Base-by-base conservation (phyloP, 2,329 filamentous ascomycete genomes). In the Sordariomycetes sp. region DNA sequence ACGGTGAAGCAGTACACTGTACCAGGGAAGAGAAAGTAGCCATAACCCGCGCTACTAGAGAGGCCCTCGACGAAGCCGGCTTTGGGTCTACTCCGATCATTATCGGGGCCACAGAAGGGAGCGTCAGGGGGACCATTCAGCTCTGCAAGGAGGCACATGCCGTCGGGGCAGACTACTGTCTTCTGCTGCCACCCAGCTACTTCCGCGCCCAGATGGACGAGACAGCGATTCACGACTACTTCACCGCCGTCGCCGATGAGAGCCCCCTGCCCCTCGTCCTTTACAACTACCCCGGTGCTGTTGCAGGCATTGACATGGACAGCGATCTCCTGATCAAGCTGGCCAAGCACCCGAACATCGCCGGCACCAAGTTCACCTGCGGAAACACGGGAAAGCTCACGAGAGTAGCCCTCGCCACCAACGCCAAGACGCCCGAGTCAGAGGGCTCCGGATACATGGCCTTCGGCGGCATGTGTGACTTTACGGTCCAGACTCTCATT, bases 251-350 rank as follows among this genome's bases (percentile, higher is more conserved):
- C 5, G 90, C 90, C 54, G 87, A 93, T 70, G 78, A 71, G 46
- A 89, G 85, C 55, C 86, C 89, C 5, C 74, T 94, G 10, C 89
- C 89, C n/a, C 71, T 96, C 58, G 81, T 95, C 62, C 76, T 96
- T 54, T 96, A 96, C 81, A 96, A 95, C 77, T 96, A 94, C 75
- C 90, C 90, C 1, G 90, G 89, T 56, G 90, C 89, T 55, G 90
- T 94, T 6, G 81, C 89, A 6, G 90, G 90, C 55, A 88, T 95
- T 67, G 90, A 96, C 71, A 87, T 96, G 82, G 89, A 94, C 77
- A 92, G 88, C 60, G 90, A 96, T 69, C 79, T 93, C 60, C 81
- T 96, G 66, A 90, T 94, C 74, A 81, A 80, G 68, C 82, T 96
- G 43, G 88, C 87, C 52, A 75, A 85, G 69, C 90, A 95, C 73